A percentile compares a stretch with the other conserved stretches of the same genome.
These are phyloP conservation scores for Phytopythium vexans DNA, from an alignment of 352 stramenopile species.

Conservation along the genomic window DNA sequence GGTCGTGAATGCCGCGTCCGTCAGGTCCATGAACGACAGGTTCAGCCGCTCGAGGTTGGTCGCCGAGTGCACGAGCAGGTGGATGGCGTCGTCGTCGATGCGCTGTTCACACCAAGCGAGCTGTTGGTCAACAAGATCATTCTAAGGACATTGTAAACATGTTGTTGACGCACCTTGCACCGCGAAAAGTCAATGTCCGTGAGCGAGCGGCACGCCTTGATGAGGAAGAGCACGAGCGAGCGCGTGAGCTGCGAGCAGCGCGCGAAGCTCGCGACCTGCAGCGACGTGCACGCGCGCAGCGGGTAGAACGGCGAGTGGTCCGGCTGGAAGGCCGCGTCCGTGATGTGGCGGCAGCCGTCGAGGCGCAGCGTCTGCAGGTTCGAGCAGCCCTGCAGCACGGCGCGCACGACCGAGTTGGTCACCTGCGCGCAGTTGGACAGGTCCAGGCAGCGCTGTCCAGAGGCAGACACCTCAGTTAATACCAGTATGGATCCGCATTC, in stretches of 20 bases:
- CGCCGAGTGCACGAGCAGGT: constrained; percentile 56
- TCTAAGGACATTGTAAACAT: neutral
- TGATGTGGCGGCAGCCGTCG: constrained; percentile 85
- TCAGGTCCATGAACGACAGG: constrained; percentile 80
- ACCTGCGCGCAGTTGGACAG: constrained; percentile 85
- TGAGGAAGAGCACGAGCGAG: constrained; percentile 71
- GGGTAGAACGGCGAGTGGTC: constrained; percentile 73
- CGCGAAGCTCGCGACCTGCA: constrained; percentile 76
- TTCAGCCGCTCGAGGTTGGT: constrained; percentile 62
- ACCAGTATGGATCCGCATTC: neutral
- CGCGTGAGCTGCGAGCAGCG: constrained; percentile 81
- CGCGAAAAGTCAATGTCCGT: constrained; percentile 78
- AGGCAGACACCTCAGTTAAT: neutral
- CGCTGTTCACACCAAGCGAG: constrained; percentile 19
- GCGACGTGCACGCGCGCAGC: constrained; percentile 66
- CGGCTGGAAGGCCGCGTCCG: constrained; percentile 82
- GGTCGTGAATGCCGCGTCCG: constrained; percentile 60
- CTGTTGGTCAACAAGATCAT: no score
- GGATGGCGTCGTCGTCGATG: constrained; percentile 76
- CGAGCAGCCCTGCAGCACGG: constrained; percentile 74
- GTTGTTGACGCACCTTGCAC: constrained; percentile 50
- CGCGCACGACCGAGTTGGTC: constrained; percentile 81
- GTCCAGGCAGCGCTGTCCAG: constrained; percentile 67
- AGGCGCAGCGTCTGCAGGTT: constrained; percentile 77
- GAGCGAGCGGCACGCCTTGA: constrained; percentile 74